Percentiles rank a stretch among this genome's conserved stretches.
Evolutionary conservation across 2,329 filamentous ascomycete species (phyloP).

Genomic region (Sordariomycetes sp.): DNA sequence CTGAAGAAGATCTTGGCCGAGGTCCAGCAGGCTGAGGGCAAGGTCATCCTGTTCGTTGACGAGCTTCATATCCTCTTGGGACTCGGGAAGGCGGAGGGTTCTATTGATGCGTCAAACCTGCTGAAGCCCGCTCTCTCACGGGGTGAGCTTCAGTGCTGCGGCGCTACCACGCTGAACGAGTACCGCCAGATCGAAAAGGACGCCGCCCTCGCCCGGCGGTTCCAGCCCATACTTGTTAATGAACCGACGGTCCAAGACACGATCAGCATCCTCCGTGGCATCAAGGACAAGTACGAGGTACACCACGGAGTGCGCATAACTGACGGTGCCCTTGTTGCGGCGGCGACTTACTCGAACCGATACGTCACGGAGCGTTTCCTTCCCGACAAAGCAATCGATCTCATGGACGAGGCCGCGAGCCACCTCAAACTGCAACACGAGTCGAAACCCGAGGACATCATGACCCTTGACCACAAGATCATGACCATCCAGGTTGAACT

Average conservation of each 20-base stretch:
- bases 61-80: slow-evolving; percentile 88
- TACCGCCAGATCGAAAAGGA: slow-evolving; percentile 95
- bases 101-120: slow-evolving; percentile 91
- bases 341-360: slow-evolving; percentile 83
- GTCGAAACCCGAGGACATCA: slow-evolving; percentile 91
- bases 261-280: slow-evolving; percentile 87
- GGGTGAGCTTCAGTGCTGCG: slow-evolving; percentile 89
- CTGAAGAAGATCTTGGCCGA: slow-evolving; percentile 86
- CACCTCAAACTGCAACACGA: slow-evolving; percentile 88
- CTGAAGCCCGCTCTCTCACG: slow-evolving; percentile 88
- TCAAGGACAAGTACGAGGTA: slow-evolving; percentile 96
- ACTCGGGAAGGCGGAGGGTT: slow-evolving; percentile 88
- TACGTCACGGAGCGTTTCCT: slow-evolving; percentile 96
- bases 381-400: slow-evolving; percentile 92
- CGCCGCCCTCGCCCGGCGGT: slow-evolving; percentile 80
- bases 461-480: slow-evolving; percentile 84
- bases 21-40: slow-evolving; percentile 78
- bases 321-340: slow-evolving; percentile 82
- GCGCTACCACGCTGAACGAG: slow-evolving; percentile 85
- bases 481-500: slow-evolving; percentile 97
- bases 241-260: slow-evolving; percentile 88
- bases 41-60: slow-evolving; percentile 90
- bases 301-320: slow-evolving; percentile 95
- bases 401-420: slow-evolving; percentile 92
- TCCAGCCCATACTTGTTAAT: slow-evolving; percentile 89